A percentile compares a stretch with the other conserved stretches of the same genome.
These are phyloP conservation scores for Pseudopyrenochaeta lycopersici DNA, from an alignment of 2,329 filamentous ascomycete genomes.

Conservation along the genomic window DNA sequence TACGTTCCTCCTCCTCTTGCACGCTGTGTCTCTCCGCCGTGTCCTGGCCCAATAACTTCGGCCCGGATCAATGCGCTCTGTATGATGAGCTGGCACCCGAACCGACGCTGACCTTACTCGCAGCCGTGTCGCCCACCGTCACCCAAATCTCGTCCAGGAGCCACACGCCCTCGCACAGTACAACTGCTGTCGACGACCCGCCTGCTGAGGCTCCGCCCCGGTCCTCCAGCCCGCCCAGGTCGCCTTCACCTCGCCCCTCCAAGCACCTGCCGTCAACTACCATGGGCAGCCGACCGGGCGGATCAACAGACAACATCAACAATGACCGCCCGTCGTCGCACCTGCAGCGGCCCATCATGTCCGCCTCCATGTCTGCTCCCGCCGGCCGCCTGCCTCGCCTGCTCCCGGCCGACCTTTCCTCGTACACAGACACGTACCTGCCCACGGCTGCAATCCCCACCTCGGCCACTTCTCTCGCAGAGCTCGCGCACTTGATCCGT, in stretches of 20 bases:
- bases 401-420: slow-evolving; percentile 71
- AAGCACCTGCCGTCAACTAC: slow-evolving; percentile 31
- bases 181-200: slow-evolving; percentile 59
- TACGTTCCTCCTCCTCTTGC: slow-evolving; percentile 57
- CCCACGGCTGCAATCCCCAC: slow-evolving; percentile 63
- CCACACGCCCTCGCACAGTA: slow-evolving; percentile 62
- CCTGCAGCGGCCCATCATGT: slow-evolving; percentile 41
- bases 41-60: slow-evolving; percentile 36
- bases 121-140: slow-evolving; percentile 63
- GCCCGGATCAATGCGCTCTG: slow-evolving; percentile 46
- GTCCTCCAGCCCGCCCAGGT: slow-evolving; percentile 65
- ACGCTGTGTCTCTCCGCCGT: slow-evolving; percentile 7
- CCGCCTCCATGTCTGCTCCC: slow-evolving; percentile 56
- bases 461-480: slow-evolving; percentile 75
- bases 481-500: slow-evolving; percentile 80
- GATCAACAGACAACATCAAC: slow-evolving; percentile 27
- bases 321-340: slow-evolving; percentile 15
- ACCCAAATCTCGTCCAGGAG: slow-evolving; percentile 63
- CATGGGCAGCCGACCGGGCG: slow-evolving; percentile 50
- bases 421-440: slow-evolving; percentile 70
- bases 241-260: slow-evolving; percentile 47
- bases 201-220: slow-evolving; percentile 61
- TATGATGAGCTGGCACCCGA: slow-evolving; percentile 52
- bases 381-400: slow-evolving; percentile 60
- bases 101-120: slow-evolving; percentile 41